Evolutionary conservation across 257 asterid species (phyloP).

Genomic region (Nyctanthes arbortristis): DNA sequence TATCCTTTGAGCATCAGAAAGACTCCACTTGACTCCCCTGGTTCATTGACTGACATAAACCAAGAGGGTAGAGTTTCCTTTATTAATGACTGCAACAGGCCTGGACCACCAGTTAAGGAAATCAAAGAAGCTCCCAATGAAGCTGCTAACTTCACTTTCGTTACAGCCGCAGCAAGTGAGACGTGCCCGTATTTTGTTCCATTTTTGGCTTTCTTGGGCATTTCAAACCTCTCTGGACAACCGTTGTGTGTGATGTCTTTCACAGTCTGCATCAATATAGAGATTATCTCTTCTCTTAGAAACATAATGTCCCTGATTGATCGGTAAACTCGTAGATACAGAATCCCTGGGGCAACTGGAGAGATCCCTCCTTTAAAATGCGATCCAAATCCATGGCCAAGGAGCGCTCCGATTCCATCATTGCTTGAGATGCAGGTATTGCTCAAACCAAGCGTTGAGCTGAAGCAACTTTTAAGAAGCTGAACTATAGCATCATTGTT

Average conservation of each 20-base stretch:
- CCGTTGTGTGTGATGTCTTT: conserved; percentile 53
- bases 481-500: conserved; percentile 87
- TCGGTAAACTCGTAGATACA: conserved; percentile 77
- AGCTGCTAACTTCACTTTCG: conserved; percentile 84
- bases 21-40: conserved; percentile 35
- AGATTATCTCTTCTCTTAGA: conserved; percentile 74
- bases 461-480: conserved; percentile 83
- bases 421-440: conserved; percentile 56
- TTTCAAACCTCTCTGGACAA: conserved; percentile 30
- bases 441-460: conserved; percentile 65
- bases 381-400: conserved; percentile 97
- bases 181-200: conserved; percentile 45
- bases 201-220: conserved; percentile 39
- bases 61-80: conserved; percentile 93
- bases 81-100: conserved; percentile 71
- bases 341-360: conserved; percentile 93
- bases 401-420: conserved; percentile 89
- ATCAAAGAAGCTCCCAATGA: conserved; percentile 78
- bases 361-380: conserved; percentile 87
- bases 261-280: conserved; percentile 74
- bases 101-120: conserved; percentile 82
- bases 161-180: conserved; percentile 72
- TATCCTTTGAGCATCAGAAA: conserved; percentile 73
- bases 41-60: conserved; percentile 61
- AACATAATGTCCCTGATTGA: conserved; percentile 86